A percentile compares a stretch with the other conserved stretches of the same genome.
Evolutionary conservation across 208 protist genomes (phyloP).

Genomic region (Acanthamoeba triangularis): DNA sequence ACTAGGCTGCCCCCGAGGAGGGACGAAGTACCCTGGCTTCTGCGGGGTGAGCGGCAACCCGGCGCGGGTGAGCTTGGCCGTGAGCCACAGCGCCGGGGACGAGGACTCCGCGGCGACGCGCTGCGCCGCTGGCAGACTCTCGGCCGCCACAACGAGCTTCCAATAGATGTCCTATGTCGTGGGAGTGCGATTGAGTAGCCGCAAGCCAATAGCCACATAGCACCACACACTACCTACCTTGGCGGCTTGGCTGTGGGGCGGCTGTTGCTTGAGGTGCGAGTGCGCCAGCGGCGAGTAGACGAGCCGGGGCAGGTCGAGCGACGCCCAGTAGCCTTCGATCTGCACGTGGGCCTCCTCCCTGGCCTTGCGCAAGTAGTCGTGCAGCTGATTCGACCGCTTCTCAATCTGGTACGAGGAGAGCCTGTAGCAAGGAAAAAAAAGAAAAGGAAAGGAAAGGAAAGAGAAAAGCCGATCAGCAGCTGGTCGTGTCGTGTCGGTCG

Average conservation of each 20-base stretch:
- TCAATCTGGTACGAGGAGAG: slow-evolving; percentile 4
- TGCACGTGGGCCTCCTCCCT: slow-evolving; percentile 5
- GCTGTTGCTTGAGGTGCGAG: background rate
- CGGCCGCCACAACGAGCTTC: slow-evolving; percentile 3
- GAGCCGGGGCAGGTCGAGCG: slow-evolving; percentile 1
- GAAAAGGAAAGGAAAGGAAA: background rate
- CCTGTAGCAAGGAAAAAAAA: background rate
- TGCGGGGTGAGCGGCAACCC: background rate
- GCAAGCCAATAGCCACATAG: too few relatives aligned
- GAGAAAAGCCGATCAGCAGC: background rate
- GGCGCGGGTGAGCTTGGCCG: slow-evolving; percentile 25
- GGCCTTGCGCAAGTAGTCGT: slow-evolving; percentile 8
- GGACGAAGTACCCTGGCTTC: background rate
- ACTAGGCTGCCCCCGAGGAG: background rate
- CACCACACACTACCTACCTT: background rate
- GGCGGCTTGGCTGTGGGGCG: background rate
- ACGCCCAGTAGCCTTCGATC: slow-evolving; percentile 22
- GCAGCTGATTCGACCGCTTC: slow-evolving; percentile 34
- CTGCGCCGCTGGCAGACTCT: background rate
- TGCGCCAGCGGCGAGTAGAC: background rate
- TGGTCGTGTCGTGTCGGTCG: background rate
- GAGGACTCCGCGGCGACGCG: background rate
- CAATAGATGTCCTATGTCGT: background rate
- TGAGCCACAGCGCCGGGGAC: slow-evolving; percentile 11
- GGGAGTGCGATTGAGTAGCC: too few relatives aligned